These are phyloP conservation scores for Cerioporus squamosus DNA, from an alignment of 1,284 basidiomycete genomes.

Conservation along the genomic window DNA sequence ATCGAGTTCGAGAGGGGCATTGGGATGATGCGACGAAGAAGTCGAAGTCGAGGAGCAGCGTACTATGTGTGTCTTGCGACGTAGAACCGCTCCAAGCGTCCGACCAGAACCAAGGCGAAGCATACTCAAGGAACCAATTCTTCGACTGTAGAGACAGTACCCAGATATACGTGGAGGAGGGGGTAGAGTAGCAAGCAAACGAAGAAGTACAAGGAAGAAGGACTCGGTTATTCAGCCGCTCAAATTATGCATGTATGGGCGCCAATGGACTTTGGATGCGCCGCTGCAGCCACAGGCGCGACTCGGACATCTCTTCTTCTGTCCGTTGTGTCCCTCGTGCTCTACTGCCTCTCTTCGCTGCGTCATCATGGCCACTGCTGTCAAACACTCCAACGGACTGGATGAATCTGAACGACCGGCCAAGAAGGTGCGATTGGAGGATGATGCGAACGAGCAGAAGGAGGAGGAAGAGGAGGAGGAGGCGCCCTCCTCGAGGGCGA, in stretches of 20 bases:
- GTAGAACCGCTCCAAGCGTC: slow-evolving; percentile 20
- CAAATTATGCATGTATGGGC: too few relatives aligned
- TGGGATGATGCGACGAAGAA: slow-evolving; percentile 35
- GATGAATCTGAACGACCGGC: slow-evolving; percentile 25
- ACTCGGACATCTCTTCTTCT: not conserved
- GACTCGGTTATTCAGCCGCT: not conserved
- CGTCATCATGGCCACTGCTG: slow-evolving; percentile 9
- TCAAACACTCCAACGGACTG: slow-evolving; percentile 7
- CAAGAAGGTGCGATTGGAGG: slow-evolving; percentile 30
- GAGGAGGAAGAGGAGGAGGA: slow-evolving; percentile 56
- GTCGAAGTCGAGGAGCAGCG: slow-evolving; percentile 29
- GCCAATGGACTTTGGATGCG: not conserved
- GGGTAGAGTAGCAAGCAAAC: not conserved
- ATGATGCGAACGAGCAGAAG: slow-evolving; percentile 57
- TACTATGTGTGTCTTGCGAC: slow-evolving; percentile 21
- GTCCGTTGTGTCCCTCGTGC: not conserved
- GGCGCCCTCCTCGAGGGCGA: slow-evolving; percentile 35
- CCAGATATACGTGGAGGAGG: too few relatives aligned
- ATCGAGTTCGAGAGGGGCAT: slow-evolving; percentile 61
- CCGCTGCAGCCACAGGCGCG: not conserved
- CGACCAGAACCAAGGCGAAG: slow-evolving; percentile 25
- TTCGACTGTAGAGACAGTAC: not conserved
- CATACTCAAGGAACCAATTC: slow-evolving; percentile 23
- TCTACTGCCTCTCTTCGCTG: not conserved
- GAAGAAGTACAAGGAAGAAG: not conserved